Base-by-base conservation (phyloP, 331 rosid genomes). In the Acacia pycnantha region DNA sequence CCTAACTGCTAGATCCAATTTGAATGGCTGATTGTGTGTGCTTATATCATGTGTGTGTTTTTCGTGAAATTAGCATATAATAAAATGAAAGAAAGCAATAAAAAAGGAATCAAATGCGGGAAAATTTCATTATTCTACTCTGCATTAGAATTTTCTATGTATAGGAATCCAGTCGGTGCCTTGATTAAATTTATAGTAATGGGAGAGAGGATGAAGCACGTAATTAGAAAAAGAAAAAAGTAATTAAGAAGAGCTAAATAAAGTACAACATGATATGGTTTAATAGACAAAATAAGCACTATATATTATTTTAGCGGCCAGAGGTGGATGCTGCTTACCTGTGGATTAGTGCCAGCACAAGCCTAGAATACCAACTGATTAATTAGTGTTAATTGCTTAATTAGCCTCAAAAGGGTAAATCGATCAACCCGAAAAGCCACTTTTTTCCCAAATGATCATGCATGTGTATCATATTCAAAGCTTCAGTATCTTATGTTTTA, bases 401-500 rank as follows among this genome's bases (percentile, higher is more conserved):
- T 65, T 79, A 62, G 74, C 33, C 73, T 31, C 41, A 26, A 56
- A 79, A 74, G 77, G 71, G 87, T 76, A 70, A 31, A 66, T 71
- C 33, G 33, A 31, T 31, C 78, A 5, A 5, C 27, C 31, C 64
- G 43, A 75, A 74, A 74, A 80, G 81, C 54, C 65, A 72, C 51
- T 68, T 54, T 84, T 47, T 48, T 37, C 41, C 76, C 73, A 70
- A 82, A 83, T 78, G 73, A 74, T 78, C 58, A 77, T 71, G 43
- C 58, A 77, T 71, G 43, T 70, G 62, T 74, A 40, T 40, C 64
- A 37, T 58, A 72, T 18, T 74, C 15, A 74, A 70, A 81, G 67
- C 59, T 80, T 31, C 58, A 29, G 85, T 86, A 78, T 82, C 62
- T 85, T 74, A 29, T 35, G 77, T 44, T n/a, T 59, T 75, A 75